Evolutionary conservation across 2,329 filamentous ascomycete species (phyloP).

Genomic region (Fusarium staphyleae): DNA sequence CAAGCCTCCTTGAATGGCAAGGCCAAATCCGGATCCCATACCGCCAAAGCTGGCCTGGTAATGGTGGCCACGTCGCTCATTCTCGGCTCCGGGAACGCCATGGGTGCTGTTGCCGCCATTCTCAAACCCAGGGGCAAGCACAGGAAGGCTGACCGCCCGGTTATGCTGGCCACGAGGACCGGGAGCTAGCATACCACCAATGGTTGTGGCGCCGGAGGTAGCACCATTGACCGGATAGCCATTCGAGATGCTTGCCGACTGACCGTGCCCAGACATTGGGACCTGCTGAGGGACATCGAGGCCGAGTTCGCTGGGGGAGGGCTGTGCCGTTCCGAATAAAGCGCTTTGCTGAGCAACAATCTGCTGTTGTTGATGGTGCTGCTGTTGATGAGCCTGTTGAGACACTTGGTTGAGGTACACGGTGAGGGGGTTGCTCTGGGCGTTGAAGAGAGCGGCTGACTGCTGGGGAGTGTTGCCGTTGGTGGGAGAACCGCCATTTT

Average conservation of each 20-base stretch:
- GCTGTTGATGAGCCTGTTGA: conserved; percentile 75
- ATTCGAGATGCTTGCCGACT: conserved; percentile 71
- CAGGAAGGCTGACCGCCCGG: conserved; percentile 88
- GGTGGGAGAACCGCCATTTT: conserved; percentile 64
- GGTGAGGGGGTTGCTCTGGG: conserved; percentile 86
- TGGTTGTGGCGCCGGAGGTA: conserved; percentile 69
- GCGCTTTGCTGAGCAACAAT: conserved; percentile 80
- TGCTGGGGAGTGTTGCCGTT: conserved; percentile 65
- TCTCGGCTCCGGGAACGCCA: conserved; percentile 56
- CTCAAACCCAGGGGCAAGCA: conserved; percentile 68
- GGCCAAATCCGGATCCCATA: conserved; percentile 65
- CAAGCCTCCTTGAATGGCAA: conserved; percentile 68
- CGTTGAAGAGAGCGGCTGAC: conserved; percentile 78
- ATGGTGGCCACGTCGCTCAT: conserved; percentile 68
- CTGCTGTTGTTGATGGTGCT: conserved; percentile 75
- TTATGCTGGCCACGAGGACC: conserved; percentile 69
- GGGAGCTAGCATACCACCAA: conserved; percentile 79
- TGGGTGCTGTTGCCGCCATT: conserved; percentile 63
- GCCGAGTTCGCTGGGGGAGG: conserved; percentile 62
- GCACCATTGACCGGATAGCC: conserved; percentile 63
- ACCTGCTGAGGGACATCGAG: conserved; percentile 68
- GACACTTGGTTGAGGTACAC: conserved; percentile 90
- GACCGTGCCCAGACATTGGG: conserved; percentile 66
- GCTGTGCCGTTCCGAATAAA: conserved; percentile 76
- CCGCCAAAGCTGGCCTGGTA: conserved; percentile 70